Percentiles rank a stretch among this genome's conserved stretches.
These are phyloP conservation scores for Apodospora peruviana DNA, from an alignment of 495 filamentous ascomycete species.

Conservation along the genomic window DNA sequence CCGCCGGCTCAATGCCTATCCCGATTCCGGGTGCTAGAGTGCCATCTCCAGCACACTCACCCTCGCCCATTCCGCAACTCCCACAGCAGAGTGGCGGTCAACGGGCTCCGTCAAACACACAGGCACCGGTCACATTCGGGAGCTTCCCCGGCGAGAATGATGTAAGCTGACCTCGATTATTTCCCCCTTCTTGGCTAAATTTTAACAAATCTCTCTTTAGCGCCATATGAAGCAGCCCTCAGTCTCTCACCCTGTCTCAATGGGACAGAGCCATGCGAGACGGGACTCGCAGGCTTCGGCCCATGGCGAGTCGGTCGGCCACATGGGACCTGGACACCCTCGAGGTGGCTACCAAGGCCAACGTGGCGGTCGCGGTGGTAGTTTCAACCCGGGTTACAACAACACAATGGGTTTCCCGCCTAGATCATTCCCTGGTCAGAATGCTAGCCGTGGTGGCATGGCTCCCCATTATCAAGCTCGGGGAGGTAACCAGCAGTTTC, in stretches of 20 bases:
- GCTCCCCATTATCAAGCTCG: constrained; percentile 58
- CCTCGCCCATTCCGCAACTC: constrained; percentile 80
- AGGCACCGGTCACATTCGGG: constrained; percentile 69
- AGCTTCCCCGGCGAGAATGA: constrained; percentile 70
- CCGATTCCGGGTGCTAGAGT: constrained; percentile 62
- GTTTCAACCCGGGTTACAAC: constrained; percentile 52
- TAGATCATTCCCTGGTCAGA: constrained; percentile 49
- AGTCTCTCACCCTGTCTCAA: constrained; percentile 49
- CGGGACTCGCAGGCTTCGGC: constrained; percentile 77
- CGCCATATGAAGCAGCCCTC: constrained; percentile 51
- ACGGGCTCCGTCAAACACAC: constrained; percentile 66
- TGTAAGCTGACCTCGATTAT: constrained; percentile 46
- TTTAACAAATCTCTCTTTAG: constrained; percentile 30
- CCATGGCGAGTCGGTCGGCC: constrained; percentile 68
- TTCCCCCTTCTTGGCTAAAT: background rate
- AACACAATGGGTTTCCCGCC: constrained; percentile 66
- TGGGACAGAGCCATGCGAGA: constrained; percentile 68
- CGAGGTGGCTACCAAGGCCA: constrained; percentile 36
- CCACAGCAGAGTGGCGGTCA: constrained; percentile 79
- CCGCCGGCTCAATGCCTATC: constrained; percentile 53
- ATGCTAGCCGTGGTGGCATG: constrained; percentile 64
- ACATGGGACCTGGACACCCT: constrained; percentile 49
- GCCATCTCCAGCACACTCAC: constrained; percentile 69
- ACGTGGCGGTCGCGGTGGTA: constrained; percentile 59
- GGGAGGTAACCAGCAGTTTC: constrained; percentile 51